Conservation (phyloP, 108 stramenopile genomes). For the Conticribra guillardii region DNA sequence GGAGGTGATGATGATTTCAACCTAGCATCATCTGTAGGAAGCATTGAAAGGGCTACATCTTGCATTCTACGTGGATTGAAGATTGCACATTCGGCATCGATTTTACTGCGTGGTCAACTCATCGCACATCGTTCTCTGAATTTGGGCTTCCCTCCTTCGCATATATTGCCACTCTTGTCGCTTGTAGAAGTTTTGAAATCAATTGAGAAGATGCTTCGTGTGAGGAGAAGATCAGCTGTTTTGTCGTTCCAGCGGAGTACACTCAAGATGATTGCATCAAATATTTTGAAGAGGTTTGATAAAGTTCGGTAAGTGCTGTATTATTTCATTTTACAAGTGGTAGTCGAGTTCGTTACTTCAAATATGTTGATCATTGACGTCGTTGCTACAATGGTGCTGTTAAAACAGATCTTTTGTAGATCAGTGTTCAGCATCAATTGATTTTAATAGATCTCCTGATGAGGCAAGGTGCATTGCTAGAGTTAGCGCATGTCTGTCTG, state of each 20-base stretch:
- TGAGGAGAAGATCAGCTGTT: slow-evolving; percentile 45
- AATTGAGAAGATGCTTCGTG: slow-evolving; percentile 52
- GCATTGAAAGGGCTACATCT: slow-evolving; percentile 37
- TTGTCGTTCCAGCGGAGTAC: slow-evolving; percentile 41
- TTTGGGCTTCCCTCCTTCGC: slow-evolving; percentile 18
- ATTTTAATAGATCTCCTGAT: slow-evolving; percentile 16
- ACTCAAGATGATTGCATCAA: slow-evolving; percentile 47
- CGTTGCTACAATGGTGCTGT: too few relatives aligned
- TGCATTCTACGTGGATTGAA: slow-evolving; percentile 52
- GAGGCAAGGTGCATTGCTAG: slow-evolving; percentile 31
- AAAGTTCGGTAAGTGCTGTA: slow-evolving; percentile 30
- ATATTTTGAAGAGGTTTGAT: slow-evolving; percentile 47
- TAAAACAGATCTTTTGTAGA: slow-evolving; percentile 37
- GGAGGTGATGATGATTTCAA: slow-evolving; percentile 17
- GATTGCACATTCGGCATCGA: slow-evolving; percentile 45
- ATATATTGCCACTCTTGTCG: slow-evolving; percentile 28
- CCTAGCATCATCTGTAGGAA: slow-evolving; percentile 24
- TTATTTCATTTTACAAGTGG: background rate
- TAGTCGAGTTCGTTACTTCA: too few relatives aligned
- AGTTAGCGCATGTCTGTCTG: slow-evolving; percentile 43
- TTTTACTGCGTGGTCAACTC: slow-evolving; percentile 47
- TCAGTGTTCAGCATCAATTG: slow-evolving; percentile 34
- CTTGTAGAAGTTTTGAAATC: slow-evolving; percentile 50
- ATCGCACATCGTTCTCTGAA: slow-evolving; percentile 41
- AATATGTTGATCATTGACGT: too few relatives aligned